Evolutionary conservation across 2,329 filamentous ascomycete species (phyloP).

Genomic region (Chrysosporium keratinophilum): DNA sequence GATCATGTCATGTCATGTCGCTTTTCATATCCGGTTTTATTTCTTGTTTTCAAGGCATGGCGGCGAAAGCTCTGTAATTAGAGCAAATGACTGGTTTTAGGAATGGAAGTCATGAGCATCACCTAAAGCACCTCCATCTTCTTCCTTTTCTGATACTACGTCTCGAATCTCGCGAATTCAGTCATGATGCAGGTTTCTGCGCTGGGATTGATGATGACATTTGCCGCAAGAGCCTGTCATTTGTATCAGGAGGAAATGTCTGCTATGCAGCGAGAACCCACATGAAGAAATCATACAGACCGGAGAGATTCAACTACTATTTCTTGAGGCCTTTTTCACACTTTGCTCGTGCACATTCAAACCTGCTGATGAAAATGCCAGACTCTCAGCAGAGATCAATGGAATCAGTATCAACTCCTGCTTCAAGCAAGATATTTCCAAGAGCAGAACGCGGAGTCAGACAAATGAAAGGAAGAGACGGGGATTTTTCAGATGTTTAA

Average conservation of each 20-base stretch:
- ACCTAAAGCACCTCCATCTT: not conserved
- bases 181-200: too few relatives aligned
- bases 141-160: not conserved
- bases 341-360: too few relatives aligned
- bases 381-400: too few relatives aligned
- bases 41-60: slow-evolving; percentile 13
- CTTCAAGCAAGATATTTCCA: too few relatives aligned
- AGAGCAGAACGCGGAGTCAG: too few relatives aligned
- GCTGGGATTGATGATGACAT: too few relatives aligned
- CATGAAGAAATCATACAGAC: not conserved
- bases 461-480: not conserved
- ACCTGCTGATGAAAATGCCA: too few relatives aligned
- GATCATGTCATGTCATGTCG: slow-evolving; percentile 12
- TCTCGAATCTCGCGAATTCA: too few relatives aligned
- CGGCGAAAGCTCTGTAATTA: slow-evolving; percentile 15
- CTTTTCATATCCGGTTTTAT: slow-evolving; percentile 13
- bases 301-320: too few relatives aligned
- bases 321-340: not conserved
- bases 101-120: slow-evolving; percentile 17
- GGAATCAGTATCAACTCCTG: too few relatives aligned
- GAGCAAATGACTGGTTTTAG: slow-evolving; percentile 14
- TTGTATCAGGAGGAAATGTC: not conserved
- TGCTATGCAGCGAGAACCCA: not conserved
- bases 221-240: not conserved
- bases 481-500: not conserved